A percentile compares a stretch with the other conserved stretches of the same genome.
Evolutionary conservation across 768 basidiomycete genomes (phyloP).

Genomic region (Mycena latifolia): DNA sequence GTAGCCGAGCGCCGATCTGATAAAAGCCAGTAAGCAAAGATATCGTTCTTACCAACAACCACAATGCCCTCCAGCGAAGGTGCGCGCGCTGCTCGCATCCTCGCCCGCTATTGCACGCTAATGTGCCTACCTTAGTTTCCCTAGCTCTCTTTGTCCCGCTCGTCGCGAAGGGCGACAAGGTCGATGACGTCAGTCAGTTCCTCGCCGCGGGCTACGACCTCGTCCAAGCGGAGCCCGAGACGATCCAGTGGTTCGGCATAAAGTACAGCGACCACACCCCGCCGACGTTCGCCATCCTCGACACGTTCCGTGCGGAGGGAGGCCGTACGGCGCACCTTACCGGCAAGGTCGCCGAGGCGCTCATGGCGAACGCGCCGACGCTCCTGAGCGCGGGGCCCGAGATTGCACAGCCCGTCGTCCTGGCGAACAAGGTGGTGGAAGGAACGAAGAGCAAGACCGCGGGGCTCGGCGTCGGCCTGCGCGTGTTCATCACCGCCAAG

Average conservation of each 20-base stretch:
- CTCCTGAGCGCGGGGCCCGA: constrained; percentile 45
- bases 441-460: constrained; percentile 37
- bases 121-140: constrained; percentile 30
- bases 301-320: constrained; percentile 50
- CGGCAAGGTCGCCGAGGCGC: constrained; percentile 50
- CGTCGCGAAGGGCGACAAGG: constrained; percentile 24
- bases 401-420: constrained; percentile 42
- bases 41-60: not conserved
- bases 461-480: constrained; percentile 46
- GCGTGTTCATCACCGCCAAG: constrained; percentile 52
- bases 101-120: not conserved
- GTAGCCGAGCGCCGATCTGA: no score
- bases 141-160: constrained; percentile 32
- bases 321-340: constrained; percentile 50
- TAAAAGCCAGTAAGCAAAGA: no score
- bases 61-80: constrained; percentile 29
- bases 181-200: constrained; percentile 14
- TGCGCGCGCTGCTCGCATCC: not conserved
- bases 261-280: constrained; percentile 42
- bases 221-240: constrained; percentile 45
- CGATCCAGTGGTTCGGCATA: constrained; percentile 54
- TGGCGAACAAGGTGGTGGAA: constrained; percentile 47
- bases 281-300: constrained; percentile 51
- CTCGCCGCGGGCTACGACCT: constrained; percentile 28
- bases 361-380: constrained; percentile 46